Conservation (phyloP, 2,329 filamentous ascomycete species). For the Diaporthe sp. region DNA sequence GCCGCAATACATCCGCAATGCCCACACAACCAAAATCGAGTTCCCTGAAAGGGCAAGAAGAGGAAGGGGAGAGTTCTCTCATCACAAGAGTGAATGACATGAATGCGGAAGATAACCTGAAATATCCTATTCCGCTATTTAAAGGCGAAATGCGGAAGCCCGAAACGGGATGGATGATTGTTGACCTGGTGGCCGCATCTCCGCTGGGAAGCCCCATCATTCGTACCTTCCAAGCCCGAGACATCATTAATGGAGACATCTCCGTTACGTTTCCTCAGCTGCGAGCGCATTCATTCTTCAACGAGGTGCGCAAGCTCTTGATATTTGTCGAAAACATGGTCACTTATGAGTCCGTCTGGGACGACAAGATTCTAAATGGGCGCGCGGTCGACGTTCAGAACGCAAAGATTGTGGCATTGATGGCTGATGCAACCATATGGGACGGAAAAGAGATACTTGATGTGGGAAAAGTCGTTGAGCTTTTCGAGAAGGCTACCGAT, state of each 20-base stretch:
- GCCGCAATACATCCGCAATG: not conserved
- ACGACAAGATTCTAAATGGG: not conserved
- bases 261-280: not conserved
- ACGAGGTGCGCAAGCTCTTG: slow-evolving; percentile 27
- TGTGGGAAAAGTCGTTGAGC: slow-evolving; percentile 31
- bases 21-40: not conserved
- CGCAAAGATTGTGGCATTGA: not conserved
- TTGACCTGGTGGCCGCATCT: not conserved
- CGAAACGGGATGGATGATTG: not conserved
- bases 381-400: not conserved
- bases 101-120: no score
- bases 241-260: slow-evolving; percentile 7
- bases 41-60: not conserved
- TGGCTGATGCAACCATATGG: not conserved
- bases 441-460: not conserved
- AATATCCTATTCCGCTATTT: not conserved
- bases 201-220: not conserved
- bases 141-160: not conserved
- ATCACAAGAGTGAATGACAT: not conserved
- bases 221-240: slow-evolving; percentile 19
- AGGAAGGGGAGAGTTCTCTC: not conserved
- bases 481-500: slow-evolving; percentile 41
- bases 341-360: not conserved
- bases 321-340: not conserved
- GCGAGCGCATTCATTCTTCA: not conserved